Base-by-base conservation (phyloP, 805 yeast species). In the Kuraishia ogatae region DNA sequence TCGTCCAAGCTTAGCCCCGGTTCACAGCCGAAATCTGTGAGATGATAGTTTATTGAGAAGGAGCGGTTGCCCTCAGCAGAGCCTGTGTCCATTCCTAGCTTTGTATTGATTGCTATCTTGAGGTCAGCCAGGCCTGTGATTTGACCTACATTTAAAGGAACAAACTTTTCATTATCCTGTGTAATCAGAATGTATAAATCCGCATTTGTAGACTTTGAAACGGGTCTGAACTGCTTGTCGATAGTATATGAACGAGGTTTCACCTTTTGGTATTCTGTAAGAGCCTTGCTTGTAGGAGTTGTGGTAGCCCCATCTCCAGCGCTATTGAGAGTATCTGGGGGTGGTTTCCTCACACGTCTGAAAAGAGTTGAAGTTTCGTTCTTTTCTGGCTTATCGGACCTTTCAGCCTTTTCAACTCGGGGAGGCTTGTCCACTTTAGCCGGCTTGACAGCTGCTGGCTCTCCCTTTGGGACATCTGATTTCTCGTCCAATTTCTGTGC, bases 11-110 rank as follows among this genome's bases (percentile, higher is more conserved):
- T 73, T 4, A 71, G 78, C 28, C 91, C 93, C 28, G 78, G 76
- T 17, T 75, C 74, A 52, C 83, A 72, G 21, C 83, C 82, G 65
- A 83, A 81, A 53, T 89, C 96, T 0, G 96, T 86, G 58, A 89
- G 66, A 59, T 84, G 86, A 48, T 82, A 73, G 1, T 77, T 64
- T 17, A 15, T 11, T 15, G 43, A 35, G 43, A 17, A 15, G 43
- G 43, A 35, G 6, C 4, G n/a, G 15, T 11, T 11, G 43, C 13
- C 43, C n/a, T 35, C 43, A 11, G 74, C 74, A 2, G 67, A 62
- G 10, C 67, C 64, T 0, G 75, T 65, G 23, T 52, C 60, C 21
- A 75, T 56, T 15, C 64, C 72, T 19, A 83, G 61, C 1, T 70
- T 66, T 1, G 70, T 64, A 0, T 76, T 64, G 19, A 84, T 58